Conservation (phyloP, 768 basidiomycete genomes). For the Lactarius hengduanensis region DNA sequence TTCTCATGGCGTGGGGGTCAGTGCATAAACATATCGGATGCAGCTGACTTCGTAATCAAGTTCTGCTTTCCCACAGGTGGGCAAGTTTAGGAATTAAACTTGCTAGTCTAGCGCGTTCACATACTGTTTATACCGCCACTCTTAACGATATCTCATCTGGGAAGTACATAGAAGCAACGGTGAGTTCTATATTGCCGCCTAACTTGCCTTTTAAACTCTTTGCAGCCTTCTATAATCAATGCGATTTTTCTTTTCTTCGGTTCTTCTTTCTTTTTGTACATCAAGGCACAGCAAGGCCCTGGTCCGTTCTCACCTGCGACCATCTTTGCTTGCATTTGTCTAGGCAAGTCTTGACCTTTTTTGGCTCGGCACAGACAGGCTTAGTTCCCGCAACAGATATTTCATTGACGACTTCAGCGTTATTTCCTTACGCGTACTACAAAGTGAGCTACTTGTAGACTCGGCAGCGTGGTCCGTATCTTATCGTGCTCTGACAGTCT, state of each 20-base stretch:
- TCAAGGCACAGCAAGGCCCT: conserved; percentile 59
- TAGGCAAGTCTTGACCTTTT: conserved; percentile 42
- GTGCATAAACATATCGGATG: conserved; percentile 37
- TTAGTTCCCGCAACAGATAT: conserved; percentile 46
- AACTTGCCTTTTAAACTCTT: conserved; percentile 29
- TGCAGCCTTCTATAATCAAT: conserved; percentile 56
- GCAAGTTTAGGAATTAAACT: conserved; percentile 61
- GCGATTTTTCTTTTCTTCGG: conserved; percentile 65
- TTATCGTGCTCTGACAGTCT: conserved; percentile 36
- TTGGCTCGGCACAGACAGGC: conserved; percentile 1
- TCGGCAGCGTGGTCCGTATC: neutral
- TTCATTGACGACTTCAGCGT: conserved; percentile 50
- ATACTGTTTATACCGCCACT: conserved; percentile 42
- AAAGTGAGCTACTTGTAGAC: conserved; percentile 33
- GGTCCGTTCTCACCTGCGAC: conserved; percentile 59
- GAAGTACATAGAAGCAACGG: conserved; percentile 53
- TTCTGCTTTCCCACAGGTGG: conserved; percentile 47
- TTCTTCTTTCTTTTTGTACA: conserved; percentile 52
- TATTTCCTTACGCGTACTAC: conserved; percentile 70
- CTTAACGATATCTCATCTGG: conserved; percentile 46
- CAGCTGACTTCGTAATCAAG: neutral
- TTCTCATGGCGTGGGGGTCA: conserved; percentile 53
- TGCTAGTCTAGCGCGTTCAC: conserved; percentile 53
- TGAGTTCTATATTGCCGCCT: conserved; percentile 32
- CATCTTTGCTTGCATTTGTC: conserved; percentile 57